These are phyloP conservation scores for Dryadomyces quercus-mongolicae DNA, from an alignment of 2,329 filamentous ascomycete genomes.

Conservation along the genomic window DNA sequence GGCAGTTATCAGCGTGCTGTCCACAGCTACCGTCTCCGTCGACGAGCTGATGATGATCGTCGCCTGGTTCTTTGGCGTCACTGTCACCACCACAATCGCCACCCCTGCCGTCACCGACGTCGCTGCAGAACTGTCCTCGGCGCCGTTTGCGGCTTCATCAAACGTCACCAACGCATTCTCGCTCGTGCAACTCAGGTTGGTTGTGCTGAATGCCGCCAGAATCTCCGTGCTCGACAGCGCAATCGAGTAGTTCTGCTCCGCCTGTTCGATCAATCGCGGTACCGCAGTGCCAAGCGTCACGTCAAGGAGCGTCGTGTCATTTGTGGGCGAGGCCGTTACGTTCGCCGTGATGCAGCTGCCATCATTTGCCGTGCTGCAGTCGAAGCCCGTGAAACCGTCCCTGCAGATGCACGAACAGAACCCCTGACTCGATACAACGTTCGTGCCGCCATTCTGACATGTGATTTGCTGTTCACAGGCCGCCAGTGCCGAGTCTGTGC, in stretches of 20 bases:
- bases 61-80: not conserved
- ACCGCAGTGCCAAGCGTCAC: slow-evolving; percentile 75
- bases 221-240: slow-evolving; percentile 59
- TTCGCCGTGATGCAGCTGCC: slow-evolving; percentile 42
- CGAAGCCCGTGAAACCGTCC: slow-evolving; percentile 64
- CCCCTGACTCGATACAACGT: slow-evolving; percentile 48
- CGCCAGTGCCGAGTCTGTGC: slow-evolving; percentile 24
- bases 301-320: slow-evolving; percentile 36
- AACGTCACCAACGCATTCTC: slow-evolving; percentile 87
- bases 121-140: slow-evolving; percentile 9
- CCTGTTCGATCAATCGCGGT: slow-evolving; percentile 56
- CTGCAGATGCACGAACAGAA: slow-evolving; percentile 79
- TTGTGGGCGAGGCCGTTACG: slow-evolving; percentile 17
- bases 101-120: slow-evolving; percentile 12
- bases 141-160: slow-evolving; percentile 37
- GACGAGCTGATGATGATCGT: not conserved
- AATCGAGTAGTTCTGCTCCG: slow-evolving; percentile 60
- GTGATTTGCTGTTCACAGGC: slow-evolving; percentile 49
- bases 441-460: slow-evolving; percentile 74
- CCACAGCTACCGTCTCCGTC: not conserved
- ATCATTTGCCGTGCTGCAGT: slow-evolving; percentile 34
- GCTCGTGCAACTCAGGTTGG: slow-evolving; percentile 65
- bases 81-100: slow-evolving; percentile 10
- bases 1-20: slow-evolving; percentile 13
- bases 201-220: slow-evolving; percentile 62